A percentile compares a stretch with the other conserved stretches of the same genome.
phyloP scores from a whole-genome alignment of 2,329 filamentous ascomycete species.

The Coccinonectria pachysandricola region DNA sequence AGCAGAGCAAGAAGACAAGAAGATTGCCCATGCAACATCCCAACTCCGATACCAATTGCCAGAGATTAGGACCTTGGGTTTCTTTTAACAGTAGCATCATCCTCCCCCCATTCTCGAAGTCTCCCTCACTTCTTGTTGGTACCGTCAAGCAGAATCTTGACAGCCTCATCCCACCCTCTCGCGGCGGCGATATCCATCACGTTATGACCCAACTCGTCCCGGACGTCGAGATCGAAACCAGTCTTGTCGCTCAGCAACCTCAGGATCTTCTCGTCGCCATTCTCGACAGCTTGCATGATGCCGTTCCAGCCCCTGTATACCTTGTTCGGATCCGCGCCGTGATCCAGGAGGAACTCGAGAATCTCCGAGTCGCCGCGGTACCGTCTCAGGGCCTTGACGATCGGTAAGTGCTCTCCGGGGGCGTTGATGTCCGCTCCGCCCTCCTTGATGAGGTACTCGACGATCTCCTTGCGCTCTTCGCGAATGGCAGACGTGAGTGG shows the following conservation, averaged over 20 bases:
- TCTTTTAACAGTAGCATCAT: too few relatives aligned
- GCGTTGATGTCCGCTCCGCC: constrained; percentile 54
- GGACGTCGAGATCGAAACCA: constrained; percentile 40
- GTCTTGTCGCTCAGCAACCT: constrained; percentile 38
- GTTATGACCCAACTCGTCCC: constrained; percentile 42
- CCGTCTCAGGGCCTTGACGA: constrained; percentile 58
- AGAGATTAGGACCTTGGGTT: too few relatives aligned
- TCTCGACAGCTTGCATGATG: constrained; percentile 55
- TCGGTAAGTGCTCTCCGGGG: constrained; percentile 59
- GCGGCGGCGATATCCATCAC: constrained; percentile 48
- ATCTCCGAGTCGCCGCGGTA: constrained; percentile 47
- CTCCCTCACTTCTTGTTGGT: constrained; percentile 8
- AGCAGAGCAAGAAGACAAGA: too few relatives aligned
- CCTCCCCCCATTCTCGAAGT: too few relatives aligned
- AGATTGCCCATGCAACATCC: too few relatives aligned
- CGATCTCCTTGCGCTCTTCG: constrained; percentile 51
- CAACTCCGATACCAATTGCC: too few relatives aligned
- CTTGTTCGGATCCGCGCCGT: constrained; percentile 58
- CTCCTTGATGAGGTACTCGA: constrained; percentile 49
- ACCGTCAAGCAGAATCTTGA: constrained; percentile 29
- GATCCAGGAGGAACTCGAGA: constrained; percentile 50
- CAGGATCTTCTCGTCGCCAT: constrained; percentile 46
- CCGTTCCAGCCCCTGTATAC: constrained; percentile 57
- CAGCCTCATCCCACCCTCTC: constrained; percentile 48
- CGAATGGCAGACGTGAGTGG: constrained; percentile 58